Percentiles rank a stretch among this genome's conserved stretches.
Conservation (phyloP, 202 grass and related monocot genomes). For the Eragrostis tef region DNA sequence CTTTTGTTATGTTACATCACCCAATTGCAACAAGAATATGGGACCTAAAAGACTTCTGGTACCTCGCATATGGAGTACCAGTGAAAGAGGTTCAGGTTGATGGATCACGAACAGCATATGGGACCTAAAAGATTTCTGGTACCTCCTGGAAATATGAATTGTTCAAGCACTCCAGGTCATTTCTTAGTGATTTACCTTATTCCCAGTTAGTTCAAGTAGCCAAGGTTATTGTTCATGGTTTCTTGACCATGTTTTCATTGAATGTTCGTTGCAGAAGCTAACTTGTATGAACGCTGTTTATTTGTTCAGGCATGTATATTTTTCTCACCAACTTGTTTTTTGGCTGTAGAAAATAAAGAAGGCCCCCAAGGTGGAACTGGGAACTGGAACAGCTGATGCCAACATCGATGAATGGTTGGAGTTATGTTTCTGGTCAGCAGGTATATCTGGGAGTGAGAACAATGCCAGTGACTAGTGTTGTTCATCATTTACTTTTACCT, state of each 20-base stretch:
- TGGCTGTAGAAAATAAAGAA: slow-evolving; percentile 85
- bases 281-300: neutral
- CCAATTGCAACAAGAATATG: neutral
- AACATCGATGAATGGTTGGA: slow-evolving; percentile 94
- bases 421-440: slow-evolving; percentile 47
- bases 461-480: neutral
- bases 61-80: too few species aligned
- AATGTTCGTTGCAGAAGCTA: neutral
- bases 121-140: too few species aligned
- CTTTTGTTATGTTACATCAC: neutral
- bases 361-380: slow-evolving; percentile 80
- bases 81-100: too few species aligned
- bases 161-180: neutral
- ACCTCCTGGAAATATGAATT: neutral
- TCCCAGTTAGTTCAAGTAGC: neutral
- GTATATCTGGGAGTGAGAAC: neutral
- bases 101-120: too few species aligned
- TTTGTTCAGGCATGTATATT: neutral
- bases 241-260: neutral
- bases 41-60: slow-evolving; percentile 10
- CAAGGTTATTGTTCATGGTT: neutral
- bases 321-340: neutral
- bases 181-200: neutral
- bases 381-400: slow-evolving; percentile 79
- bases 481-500: neutral